These are phyloP conservation scores for Coemansia sp. DNA, from an alignment of 192 early-diverging fungal species.

Conservation along the genomic window DNA sequence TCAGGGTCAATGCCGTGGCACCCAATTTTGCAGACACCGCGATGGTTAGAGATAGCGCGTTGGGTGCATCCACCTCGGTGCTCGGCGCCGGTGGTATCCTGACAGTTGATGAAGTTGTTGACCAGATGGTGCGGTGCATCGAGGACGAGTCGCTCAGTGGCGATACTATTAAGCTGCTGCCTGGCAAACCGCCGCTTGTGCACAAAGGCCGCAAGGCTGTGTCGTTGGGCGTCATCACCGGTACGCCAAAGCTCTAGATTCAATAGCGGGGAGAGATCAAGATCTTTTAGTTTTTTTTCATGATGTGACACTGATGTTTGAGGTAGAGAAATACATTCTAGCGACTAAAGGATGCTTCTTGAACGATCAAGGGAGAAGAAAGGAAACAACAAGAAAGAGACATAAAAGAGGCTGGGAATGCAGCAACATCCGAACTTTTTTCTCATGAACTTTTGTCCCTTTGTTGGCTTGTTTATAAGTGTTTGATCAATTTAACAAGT, in stretches of 20 bases:
- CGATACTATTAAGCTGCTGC: conserved; percentile 52
- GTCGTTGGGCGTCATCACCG: conserved; percentile 23
- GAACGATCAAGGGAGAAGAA: no score
- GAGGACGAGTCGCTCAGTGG: conserved; percentile 60
- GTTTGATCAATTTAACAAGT: no score
- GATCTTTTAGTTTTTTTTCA: no score
- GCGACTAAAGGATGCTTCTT: no score
- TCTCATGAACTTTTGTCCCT: no score
- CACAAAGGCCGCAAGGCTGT: conserved; percentile 49
- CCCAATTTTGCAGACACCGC: conserved; percentile 61
- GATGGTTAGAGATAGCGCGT: conserved; percentile 28
- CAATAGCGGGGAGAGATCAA: neutral
- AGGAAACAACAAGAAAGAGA: no score
- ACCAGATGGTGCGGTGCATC: conserved; percentile 61
- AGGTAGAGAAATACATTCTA: no score
- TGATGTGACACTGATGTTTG: no score
- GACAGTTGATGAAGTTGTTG: conserved; percentile 56
- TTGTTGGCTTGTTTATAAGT: no score
- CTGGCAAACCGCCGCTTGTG: conserved; percentile 27
- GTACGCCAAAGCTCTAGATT: conserved; percentile 29
- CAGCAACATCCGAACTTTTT: no score
- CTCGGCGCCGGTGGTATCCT: conserved; percentile 33
- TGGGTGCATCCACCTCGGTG: conserved; percentile 21
- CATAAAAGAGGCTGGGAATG: no score
- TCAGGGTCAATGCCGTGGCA: conserved; percentile 67